A percentile compares a stretch with the other conserved stretches of the same genome.
phyloP scores from a whole-genome alignment of 2,329 filamentous ascomycete species.

The Pleomassaria siparia region DNA sequence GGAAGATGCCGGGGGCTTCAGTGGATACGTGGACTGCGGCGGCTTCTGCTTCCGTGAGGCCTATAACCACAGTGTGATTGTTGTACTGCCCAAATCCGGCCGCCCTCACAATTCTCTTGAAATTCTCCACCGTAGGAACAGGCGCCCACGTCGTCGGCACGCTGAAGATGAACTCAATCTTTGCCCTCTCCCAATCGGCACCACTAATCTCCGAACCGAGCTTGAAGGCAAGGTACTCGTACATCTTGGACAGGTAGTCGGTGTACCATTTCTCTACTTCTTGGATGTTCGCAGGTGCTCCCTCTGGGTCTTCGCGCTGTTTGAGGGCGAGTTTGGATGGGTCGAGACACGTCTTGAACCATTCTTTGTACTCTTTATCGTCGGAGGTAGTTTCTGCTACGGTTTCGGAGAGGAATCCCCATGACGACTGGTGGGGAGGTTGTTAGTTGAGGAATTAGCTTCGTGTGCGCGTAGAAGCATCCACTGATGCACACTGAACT shows the following conservation, averaged over 20 bases:
- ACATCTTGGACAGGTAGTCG: slow-evolving; percentile 55
- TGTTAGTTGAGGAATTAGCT: not conserved
- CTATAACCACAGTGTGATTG: slow-evolving; percentile 46
- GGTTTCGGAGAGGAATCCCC: slow-evolving; percentile 56
- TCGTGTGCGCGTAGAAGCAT: no score
- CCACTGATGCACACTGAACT: no score
- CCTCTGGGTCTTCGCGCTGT: slow-evolving; percentile 48
- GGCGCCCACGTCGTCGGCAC: slow-evolving; percentile 60
- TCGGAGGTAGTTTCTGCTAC: slow-evolving; percentile 42
- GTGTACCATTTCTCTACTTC: slow-evolving; percentile 52
- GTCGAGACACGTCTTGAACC: slow-evolving; percentile 61
- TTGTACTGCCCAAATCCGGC: slow-evolving; percentile 52
- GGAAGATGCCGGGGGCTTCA: slow-evolving; percentile 38
- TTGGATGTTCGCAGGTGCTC: slow-evolving; percentile 44
- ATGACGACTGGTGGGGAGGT: slow-evolving; percentile 45
- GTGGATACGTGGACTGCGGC: slow-evolving; percentile 53
- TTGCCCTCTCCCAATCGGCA: slow-evolving; percentile 43
- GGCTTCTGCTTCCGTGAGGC: slow-evolving; percentile 57
- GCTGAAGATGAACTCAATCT: slow-evolving; percentile 58
- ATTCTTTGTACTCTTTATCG: slow-evolving; percentile 44
- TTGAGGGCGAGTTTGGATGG: slow-evolving; percentile 47
- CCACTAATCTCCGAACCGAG: slow-evolving; percentile 39
- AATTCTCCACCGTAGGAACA: slow-evolving; percentile 54
- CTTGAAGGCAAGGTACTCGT: slow-evolving; percentile 50
- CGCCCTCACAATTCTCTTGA: slow-evolving; percentile 50